A percentile compares a stretch with the other conserved stretches of the same genome.
Conservation (phyloP, 2,329 filamentous ascomycete genomes). For the Alternaria ethzedia region DNA sequence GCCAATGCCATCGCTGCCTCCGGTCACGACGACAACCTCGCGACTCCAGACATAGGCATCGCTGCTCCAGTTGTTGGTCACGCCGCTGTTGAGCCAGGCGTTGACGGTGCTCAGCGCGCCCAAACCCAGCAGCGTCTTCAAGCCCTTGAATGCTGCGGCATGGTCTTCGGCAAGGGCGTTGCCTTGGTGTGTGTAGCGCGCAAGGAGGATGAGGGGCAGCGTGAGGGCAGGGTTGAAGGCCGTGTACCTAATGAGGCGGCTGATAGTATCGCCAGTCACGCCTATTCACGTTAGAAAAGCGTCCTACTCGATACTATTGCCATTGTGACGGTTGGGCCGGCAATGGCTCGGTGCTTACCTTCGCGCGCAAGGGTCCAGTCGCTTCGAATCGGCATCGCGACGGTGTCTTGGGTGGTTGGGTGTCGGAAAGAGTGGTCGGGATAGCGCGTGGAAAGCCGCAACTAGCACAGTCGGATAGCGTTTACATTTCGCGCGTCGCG, state of each 20-base stretch:
- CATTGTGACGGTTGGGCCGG: not conserved
- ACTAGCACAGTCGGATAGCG: not conserved
- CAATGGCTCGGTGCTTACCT: slow-evolving; percentile 31
- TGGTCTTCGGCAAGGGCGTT: slow-evolving; percentile 57
- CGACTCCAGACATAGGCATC: slow-evolving; percentile 69
- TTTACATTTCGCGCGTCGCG: not conserved
- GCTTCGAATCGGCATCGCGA: slow-evolving; percentile 47
- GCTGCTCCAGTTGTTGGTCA: slow-evolving; percentile 58
- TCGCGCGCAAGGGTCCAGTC: slow-evolving; percentile 49
- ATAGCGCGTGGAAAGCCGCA: not conserved
- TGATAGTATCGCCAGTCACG: slow-evolving; percentile 62
- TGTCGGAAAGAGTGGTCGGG: not conserved
- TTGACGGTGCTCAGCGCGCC: slow-evolving; percentile 59
- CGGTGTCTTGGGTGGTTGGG: not conserved
- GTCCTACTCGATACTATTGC: not conserved
- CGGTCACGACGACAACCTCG: slow-evolving; percentile 76
- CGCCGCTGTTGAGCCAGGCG: slow-evolving; percentile 59
- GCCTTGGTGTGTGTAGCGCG: slow-evolving; percentile 69
- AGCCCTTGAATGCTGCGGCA: slow-evolving; percentile 60
- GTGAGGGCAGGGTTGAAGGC: slow-evolving; percentile 69
- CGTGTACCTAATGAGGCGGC: slow-evolving; percentile 64
- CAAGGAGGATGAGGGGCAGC: slow-evolving; percentile 67
- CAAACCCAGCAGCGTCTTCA: slow-evolving; percentile 62
- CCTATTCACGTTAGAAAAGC: slow-evolving; percentile 23
- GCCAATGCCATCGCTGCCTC: slow-evolving; percentile 77